These are phyloP conservation scores for Omphalotus olearius DNA, from an alignment of 1,284 basidiomycete genomes.

Conservation along the genomic window DNA sequence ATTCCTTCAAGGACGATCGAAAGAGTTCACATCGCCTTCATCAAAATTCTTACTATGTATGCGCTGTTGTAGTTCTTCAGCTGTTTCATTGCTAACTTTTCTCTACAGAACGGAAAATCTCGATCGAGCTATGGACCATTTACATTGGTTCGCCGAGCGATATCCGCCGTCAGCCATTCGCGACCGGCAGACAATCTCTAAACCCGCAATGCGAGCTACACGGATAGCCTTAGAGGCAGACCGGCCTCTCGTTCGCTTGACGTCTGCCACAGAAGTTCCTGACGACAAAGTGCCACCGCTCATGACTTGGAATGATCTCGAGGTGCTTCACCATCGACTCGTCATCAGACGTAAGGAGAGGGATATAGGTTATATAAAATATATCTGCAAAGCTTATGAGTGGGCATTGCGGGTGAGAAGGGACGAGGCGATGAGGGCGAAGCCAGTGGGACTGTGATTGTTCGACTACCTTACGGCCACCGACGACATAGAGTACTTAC, in stretches of 20 bases:
- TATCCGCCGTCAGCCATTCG: conserved; percentile 54
- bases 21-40: conserved; percentile 58
- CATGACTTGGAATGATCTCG: conserved; percentile 60
- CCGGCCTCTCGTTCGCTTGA: conserved; percentile 64
- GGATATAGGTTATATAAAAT: conserved; percentile 60
- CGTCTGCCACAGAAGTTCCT: conserved; percentile 39
- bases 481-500: not conserved
- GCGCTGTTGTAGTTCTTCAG: conserved; percentile 23
- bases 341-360: conserved; percentile 29
- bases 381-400: conserved; percentile 62
- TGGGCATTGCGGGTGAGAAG: conserved; percentile 57
- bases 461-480: not conserved
- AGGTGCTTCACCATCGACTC: conserved; percentile 61
- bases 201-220: conserved; percentile 46
- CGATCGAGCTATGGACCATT: conserved; percentile 45
- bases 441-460: conserved; percentile 5
- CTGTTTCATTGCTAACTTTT: conserved; percentile 1
- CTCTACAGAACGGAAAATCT: conserved; percentile 43
- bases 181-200: conserved; percentile 19
- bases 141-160: conserved; percentile 50
- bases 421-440: conserved; percentile 37
- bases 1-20: conserved; percentile 52
- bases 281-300: conserved; percentile 71
- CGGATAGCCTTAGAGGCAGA: conserved; percentile 45
- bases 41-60: conserved; percentile 58